These are phyloP conservation scores for Paramecium biaurelia DNA, from an alignment of 73 alveolate genomes.

Conservation along the genomic window DNA sequence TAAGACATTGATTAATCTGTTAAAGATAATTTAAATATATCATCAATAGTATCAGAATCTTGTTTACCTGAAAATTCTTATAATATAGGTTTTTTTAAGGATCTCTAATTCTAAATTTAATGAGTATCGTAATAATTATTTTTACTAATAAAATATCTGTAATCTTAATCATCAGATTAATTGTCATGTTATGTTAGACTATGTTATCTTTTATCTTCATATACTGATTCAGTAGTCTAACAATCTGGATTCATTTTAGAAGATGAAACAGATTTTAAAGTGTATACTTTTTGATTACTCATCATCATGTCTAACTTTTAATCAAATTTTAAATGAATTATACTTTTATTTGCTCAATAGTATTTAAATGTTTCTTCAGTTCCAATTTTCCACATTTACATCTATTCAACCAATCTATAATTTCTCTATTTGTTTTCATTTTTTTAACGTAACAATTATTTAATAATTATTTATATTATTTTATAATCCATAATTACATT, in stretches of 20 bases:
- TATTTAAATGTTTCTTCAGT: background rate
- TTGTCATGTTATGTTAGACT: background rate
- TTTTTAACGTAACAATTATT: background rate
- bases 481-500: background rate
- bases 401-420: background rate
- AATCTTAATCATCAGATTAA: background rate
- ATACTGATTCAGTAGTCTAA: background rate
- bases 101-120: background rate
- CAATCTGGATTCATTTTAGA: background rate
- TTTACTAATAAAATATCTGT: background rate
- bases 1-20: background rate
- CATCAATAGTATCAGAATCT: background rate
- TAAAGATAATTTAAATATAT: background rate
- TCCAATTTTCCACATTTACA: background rate
- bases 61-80: background rate
- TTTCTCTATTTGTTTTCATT: background rate
- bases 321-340: background rate
- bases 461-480: background rate
- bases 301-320: background rate
- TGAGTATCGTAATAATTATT: background rate
- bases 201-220: background rate
- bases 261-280: background rate
- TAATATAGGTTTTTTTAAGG: background rate
- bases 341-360: background rate
- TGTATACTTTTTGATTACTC: background rate